Evolutionary conservation across 305 asterid species (phyloP).

Genomic region (Rubia peregrina): DNA sequence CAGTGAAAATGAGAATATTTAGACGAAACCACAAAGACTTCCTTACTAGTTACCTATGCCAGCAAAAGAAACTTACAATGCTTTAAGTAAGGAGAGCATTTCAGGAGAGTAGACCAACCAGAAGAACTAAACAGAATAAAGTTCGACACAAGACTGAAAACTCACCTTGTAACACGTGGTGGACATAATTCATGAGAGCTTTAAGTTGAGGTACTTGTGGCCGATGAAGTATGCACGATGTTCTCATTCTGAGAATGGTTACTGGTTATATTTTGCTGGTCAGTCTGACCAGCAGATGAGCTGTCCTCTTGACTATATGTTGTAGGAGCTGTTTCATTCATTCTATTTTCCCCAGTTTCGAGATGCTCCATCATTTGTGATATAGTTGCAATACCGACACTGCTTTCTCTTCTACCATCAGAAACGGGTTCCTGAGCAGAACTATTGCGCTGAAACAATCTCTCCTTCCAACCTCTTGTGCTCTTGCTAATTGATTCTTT

Average conservation of each 20-base stretch:
- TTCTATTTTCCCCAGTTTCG: constrained; percentile 38
- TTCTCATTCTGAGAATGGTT: constrained; percentile 31
- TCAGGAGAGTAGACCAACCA: background rate
- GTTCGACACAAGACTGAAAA: background rate
- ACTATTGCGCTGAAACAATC: constrained; percentile 60
- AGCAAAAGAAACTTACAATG: background rate
- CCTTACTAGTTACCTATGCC: background rate
- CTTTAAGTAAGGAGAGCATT: background rate
- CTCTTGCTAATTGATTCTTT: constrained; percentile 85
- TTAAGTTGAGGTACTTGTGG: constrained; percentile 50
- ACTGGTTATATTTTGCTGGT: constrained; percentile 24
- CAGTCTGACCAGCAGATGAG: constrained; percentile 23
- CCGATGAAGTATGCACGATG: constrained; percentile 34
- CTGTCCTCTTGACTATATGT: constrained; percentile 26
- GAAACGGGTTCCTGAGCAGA: constrained; percentile 32
- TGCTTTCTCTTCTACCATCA: constrained; percentile 41
- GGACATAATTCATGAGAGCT: constrained; percentile 19
- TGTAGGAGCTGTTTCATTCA: constrained; percentile 15
- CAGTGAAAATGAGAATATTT: background rate
- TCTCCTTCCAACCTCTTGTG: constrained; percentile 94
- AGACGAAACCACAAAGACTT: background rate
- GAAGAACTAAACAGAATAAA: background rate
- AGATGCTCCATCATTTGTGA: constrained; percentile 69
- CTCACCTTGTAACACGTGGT: constrained; percentile 34
- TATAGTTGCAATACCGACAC: constrained; percentile 32